Conservation (phyloP, 768 basidiomycete species). For the Antrodiella citrinella region DNA sequence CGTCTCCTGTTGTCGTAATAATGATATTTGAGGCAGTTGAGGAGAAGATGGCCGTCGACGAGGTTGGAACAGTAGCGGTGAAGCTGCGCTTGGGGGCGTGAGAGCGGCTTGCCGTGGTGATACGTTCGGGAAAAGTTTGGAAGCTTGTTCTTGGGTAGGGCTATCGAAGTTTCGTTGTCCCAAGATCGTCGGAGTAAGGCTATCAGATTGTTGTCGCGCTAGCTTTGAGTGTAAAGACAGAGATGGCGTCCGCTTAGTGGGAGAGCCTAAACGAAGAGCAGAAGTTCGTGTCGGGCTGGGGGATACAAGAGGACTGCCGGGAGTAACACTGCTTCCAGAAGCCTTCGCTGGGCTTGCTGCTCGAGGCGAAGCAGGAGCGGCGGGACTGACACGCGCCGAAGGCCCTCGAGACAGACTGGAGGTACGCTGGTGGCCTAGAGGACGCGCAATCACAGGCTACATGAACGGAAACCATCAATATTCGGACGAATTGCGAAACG, state of each 20-base stretch:
- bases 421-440: conserved; percentile 53
- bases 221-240: conserved; percentile 42
- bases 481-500: background rate
- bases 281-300: conserved; percentile 24
- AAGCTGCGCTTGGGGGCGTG: background rate
- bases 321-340: conserved; percentile 12
- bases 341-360: conserved; percentile 58
- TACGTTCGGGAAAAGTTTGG: conserved; percentile 5
- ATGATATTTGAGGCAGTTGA: conserved; percentile 7
- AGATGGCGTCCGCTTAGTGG: conserved; percentile 47
- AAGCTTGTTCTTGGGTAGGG: conserved; percentile 18
- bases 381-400: conserved; percentile 17
- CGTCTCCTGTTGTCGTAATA: conserved; percentile 8
- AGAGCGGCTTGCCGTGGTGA: background rate
- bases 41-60: conserved; percentile 11
- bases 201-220: conserved; percentile 33
- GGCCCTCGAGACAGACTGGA: conserved; percentile 30
- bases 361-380: conserved; percentile 39
- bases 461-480: background rate
- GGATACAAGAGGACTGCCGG: conserved; percentile 19
- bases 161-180: conserved; percentile 25
- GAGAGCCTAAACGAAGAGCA: conserved; percentile 35
- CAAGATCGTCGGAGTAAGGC: conserved; percentile 17
- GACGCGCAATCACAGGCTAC: conserved; percentile 19
- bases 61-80: background rate